Conservation (phyloP, 352 stramenopile genomes). For the Phytopythium mirpurense region DNA sequence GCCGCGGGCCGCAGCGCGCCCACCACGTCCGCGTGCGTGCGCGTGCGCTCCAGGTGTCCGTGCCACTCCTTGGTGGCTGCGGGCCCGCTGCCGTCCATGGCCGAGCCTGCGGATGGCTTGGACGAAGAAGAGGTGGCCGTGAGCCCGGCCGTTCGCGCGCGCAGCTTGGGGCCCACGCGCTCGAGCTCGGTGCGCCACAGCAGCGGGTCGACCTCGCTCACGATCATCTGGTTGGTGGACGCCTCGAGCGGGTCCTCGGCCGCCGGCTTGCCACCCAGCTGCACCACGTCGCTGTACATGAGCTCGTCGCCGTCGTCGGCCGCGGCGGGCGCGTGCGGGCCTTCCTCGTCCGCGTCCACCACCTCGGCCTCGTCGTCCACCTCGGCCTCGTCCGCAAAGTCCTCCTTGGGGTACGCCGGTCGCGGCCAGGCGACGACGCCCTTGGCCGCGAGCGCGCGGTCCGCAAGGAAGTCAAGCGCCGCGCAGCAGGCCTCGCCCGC, state of each 20-base stretch:
- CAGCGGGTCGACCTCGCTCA: conserved; percentile 72
- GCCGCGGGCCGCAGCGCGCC: conserved; percentile 47
- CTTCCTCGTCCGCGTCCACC: conserved; percentile 41
- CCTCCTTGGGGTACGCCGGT: conserved; percentile 73
- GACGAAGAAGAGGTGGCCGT: conserved; percentile 10
- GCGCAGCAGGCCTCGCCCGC: conserved; percentile 74
- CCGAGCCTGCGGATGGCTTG: conserved; percentile 14
- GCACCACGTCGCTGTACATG: conserved; percentile 57
- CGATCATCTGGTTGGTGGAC: conserved; percentile 83
- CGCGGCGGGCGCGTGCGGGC: conserved; percentile 29
- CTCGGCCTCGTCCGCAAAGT: conserved; percentile 75
- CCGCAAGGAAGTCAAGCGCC: conserved; percentile 76
- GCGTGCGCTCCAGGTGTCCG: conserved; percentile 69
- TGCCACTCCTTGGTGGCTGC: conserved; percentile 65
- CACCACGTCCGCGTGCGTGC: conserved; percentile 66
- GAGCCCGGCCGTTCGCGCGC: conserved; percentile 43
- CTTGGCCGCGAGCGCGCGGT: conserved; percentile 58
- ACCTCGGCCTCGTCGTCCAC: conserved; percentile 66
- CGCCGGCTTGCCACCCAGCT: conserved; percentile 19
- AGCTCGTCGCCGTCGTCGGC: conserved; percentile 48
- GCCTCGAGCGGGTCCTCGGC: conserved; percentile 51
- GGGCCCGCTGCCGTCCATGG: conserved; percentile 31
- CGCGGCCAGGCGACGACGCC: conserved; percentile 58
- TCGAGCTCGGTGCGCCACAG: conserved; percentile 84
- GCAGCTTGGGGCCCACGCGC: conserved; percentile 67